These are phyloP conservation scores for Tuber microsphaerosporum DNA, from an alignment of 495 filamentous ascomycete genomes.

Conservation along the genomic window DNA sequence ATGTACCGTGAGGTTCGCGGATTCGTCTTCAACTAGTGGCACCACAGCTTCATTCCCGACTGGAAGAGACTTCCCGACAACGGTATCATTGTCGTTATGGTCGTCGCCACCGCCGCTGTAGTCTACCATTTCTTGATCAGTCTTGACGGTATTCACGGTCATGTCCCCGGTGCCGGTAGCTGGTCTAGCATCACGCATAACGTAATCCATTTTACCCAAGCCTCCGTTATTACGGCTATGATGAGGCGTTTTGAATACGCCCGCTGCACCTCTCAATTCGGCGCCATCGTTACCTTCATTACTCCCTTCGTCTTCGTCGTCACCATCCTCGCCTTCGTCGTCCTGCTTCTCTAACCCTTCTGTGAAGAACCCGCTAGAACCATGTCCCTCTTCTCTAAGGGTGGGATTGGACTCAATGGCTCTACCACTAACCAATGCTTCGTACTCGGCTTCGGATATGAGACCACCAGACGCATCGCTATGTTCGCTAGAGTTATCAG, in stretches of 20 bases:
- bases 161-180: background rate
- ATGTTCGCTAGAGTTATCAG: background rate
- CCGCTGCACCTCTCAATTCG: background rate
- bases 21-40: constrained; percentile 81
- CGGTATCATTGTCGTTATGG: background rate
- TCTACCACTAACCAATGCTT: background rate
- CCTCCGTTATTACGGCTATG: background rate
- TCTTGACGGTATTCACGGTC: background rate
- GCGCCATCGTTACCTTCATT: background rate
- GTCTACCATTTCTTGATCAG: background rate
- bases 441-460: background rate
- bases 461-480: background rate
- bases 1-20: constrained; percentile 82
- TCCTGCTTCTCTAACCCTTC: background rate
- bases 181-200: background rate
- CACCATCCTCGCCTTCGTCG: background rate
- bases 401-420: background rate
- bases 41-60: background rate
- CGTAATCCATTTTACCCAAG: background rate
- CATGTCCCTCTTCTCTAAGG: background rate
- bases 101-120: background rate
- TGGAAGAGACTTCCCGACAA: background rate
- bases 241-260: background rate
- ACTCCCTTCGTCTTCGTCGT: background rate
- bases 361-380: background rate